A percentile compares a stretch with the other conserved stretches of the same genome.
Evolutionary conservation across 2,329 filamentous ascomycete genomes (phyloP).

Genomic region (Neofusicoccum ribis): DNA sequence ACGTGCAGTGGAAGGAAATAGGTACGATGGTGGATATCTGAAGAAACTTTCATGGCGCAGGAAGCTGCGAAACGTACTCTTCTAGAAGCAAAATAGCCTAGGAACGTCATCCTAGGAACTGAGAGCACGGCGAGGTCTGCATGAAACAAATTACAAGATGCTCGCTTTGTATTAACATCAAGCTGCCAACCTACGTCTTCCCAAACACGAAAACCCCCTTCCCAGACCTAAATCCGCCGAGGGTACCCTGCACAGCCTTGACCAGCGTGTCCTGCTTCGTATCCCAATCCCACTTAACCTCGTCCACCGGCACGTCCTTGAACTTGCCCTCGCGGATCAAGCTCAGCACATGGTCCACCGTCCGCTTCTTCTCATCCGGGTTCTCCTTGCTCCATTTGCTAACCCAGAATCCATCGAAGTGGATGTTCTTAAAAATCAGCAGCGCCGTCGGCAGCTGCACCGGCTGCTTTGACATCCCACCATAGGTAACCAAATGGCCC

Average conservation of each 20-base stretch:
- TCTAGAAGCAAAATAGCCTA: too few relatives aligned
- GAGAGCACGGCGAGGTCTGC: too few relatives aligned
- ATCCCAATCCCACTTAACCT: conserved; percentile 80
- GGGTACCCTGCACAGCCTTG: conserved; percentile 75
- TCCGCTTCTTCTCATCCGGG: conserved; percentile 70
- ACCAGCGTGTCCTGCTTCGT: conserved; percentile 70
- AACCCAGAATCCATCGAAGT: conserved; percentile 93
- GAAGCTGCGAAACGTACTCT: too few relatives aligned
- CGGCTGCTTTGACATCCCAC: conserved; percentile 90
- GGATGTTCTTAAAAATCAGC: conserved; percentile 90
- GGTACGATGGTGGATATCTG: too few relatives aligned
- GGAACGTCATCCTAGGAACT: too few relatives aligned
- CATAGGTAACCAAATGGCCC: conserved; percentile 86
- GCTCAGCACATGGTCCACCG: conserved; percentile 80
- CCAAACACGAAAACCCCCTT: conserved; percentile 90
- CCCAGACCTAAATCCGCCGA: conserved; percentile 80
- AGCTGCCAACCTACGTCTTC: conserved; percentile 28
- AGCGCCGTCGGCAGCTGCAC: conserved; percentile 77
- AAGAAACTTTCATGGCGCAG: too few relatives aligned
- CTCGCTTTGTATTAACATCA: not conserved
- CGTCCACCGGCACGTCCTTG: conserved; percentile 77
- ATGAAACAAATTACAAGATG: too few relatives aligned
- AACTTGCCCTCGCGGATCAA: conserved; percentile 76
- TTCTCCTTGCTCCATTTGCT: conserved; percentile 82
- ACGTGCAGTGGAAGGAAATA: too few relatives aligned